Evolutionary conservation across 2,329 filamentous ascomycete genomes (phyloP).

Genomic region (Microcyclosporella mali): DNA sequence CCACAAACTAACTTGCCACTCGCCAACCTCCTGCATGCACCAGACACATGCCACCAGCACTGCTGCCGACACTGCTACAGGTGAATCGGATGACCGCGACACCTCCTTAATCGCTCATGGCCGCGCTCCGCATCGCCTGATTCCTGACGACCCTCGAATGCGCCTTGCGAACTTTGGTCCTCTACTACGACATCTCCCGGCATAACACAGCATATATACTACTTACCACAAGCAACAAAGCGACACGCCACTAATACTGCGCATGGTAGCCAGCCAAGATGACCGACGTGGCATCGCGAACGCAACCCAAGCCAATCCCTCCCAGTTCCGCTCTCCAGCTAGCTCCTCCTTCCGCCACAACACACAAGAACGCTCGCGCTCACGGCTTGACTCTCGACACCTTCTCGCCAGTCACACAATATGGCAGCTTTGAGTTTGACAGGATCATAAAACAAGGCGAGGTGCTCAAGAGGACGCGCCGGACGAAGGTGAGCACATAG

Average conservation of each 20-base stretch:
- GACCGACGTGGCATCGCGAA: conserved; percentile 19
- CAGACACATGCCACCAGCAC: background rate
- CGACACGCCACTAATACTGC: too few species aligned
- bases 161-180: too few species aligned
- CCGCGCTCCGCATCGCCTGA: too few species aligned
- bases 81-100: background rate
- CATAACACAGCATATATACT: too few species aligned
- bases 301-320: conserved; percentile 4
- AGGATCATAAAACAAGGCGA: conserved; percentile 84
- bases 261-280: conserved; percentile 10
- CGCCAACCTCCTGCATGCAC: background rate
- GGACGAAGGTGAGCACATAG: conserved; percentile 66
- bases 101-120: background rate
- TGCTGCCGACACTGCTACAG: background rate
- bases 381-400: conserved; percentile 50
- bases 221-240: too few species aligned
- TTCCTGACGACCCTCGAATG: too few species aligned
- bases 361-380: conserved; percentile 1
- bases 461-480: conserved; percentile 81
- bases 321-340: conserved; percentile 1
- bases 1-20: background rate
- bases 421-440: conserved; percentile 94
- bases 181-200: too few species aligned
- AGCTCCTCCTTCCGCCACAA: conserved; percentile 1
- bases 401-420: conserved; percentile 83